Evolutionary conservation across 2,329 filamentous ascomycete species (phyloP).

Genomic region (Ophiostoma himal-ulmi): DNA sequence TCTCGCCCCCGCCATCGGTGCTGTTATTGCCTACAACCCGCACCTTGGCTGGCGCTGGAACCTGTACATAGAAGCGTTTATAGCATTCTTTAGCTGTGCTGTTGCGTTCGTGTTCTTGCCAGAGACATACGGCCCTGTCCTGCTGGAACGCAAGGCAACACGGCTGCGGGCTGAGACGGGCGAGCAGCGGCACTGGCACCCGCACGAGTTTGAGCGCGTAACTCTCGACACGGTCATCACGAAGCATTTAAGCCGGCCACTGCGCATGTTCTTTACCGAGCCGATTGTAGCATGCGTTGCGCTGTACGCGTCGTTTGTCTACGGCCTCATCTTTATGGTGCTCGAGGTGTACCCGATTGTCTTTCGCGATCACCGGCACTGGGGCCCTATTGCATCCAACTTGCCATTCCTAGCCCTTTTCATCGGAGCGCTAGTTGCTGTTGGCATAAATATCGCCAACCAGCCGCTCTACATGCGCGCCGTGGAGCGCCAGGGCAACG

Average conservation of each 20-base stretch:
- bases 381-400: slow-evolving; percentile 56
- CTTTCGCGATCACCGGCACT: slow-evolving; percentile 45
- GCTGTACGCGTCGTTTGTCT: slow-evolving; percentile 49
- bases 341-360: slow-evolving; percentile 52
- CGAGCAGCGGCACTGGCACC: slow-evolving; percentile 29
- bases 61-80: slow-evolving; percentile 30
- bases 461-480: slow-evolving; percentile 43
- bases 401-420: slow-evolving; percentile 48
- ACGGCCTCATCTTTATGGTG: slow-evolving; percentile 52
- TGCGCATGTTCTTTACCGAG: slow-evolving; percentile 41
- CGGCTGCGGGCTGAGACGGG: slow-evolving; percentile 42
- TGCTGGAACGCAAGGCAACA: slow-evolving; percentile 49
- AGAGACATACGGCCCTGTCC: slow-evolving; percentile 38
- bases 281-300: slow-evolving; percentile 52
- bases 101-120: slow-evolving; percentile 30
- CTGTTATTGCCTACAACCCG: slow-evolving; percentile 32
- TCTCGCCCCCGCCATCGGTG: slow-evolving; percentile 39
- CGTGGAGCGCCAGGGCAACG: slow-evolving; percentile 38
- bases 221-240: slow-evolving; percentile 53
- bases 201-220: slow-evolving; percentile 52
- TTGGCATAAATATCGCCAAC: slow-evolving; percentile 42
- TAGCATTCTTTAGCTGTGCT: slow-evolving; percentile 26
- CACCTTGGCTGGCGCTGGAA: slow-evolving; percentile 31
- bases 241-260: slow-evolving; percentile 62
- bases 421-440: slow-evolving; percentile 46